Percentiles rank a stretch among this genome's conserved stretches.
Conservation (phyloP, 2,329 filamentous ascomycete genomes). For the Blastomyces parvus region DNA sequence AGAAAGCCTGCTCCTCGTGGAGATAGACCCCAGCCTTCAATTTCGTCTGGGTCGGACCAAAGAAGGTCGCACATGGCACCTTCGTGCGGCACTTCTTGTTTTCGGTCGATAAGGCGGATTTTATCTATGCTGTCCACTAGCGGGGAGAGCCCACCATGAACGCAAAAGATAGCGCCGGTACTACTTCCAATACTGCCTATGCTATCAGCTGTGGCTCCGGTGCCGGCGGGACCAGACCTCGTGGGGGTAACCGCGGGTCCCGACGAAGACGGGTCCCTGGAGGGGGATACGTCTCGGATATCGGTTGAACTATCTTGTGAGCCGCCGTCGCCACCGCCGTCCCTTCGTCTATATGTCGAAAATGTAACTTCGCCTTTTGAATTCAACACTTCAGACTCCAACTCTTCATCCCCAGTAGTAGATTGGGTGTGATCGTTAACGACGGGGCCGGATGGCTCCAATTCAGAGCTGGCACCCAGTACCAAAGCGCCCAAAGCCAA, state of each 20-base stretch:
- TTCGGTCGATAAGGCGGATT: constrained; percentile 86
- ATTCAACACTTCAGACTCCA: constrained; percentile 90
- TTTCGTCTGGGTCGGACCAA: constrained; percentile 97
- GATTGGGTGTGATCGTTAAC: constrained; percentile 39
- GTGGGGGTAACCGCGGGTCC: constrained; percentile 36
- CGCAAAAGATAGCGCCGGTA: constrained; percentile 79
- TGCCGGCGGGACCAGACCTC: constrained; percentile 65
- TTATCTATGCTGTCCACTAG: constrained; percentile 91
- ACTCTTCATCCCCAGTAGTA: constrained; percentile 54
- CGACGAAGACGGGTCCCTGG: constrained; percentile 33
- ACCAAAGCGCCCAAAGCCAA: constrained; percentile 94
- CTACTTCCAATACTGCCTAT: constrained; percentile 39
- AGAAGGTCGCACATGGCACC: constrained; percentile 97
- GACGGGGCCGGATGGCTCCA: constrained; percentile 49
- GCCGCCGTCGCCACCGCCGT: constrained; percentile 24
- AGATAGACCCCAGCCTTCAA: constrained; percentile 91
- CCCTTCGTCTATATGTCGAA: constrained; percentile 31
- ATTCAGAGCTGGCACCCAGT: constrained; percentile 70
- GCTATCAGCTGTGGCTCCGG: constrained; percentile 64
- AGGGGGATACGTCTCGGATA: constrained; percentile 31
- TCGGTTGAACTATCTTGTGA: constrained; percentile 29
- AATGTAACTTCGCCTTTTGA: constrained; percentile 70
- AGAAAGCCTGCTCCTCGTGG: constrained; percentile 91
- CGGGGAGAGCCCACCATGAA: constrained; percentile 86
- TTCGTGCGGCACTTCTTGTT: constrained; percentile 97